These are phyloP conservation scores for Begonia loranthoides DNA, from an alignment of 306 rosid genomes.

Conservation along the genomic window DNA sequence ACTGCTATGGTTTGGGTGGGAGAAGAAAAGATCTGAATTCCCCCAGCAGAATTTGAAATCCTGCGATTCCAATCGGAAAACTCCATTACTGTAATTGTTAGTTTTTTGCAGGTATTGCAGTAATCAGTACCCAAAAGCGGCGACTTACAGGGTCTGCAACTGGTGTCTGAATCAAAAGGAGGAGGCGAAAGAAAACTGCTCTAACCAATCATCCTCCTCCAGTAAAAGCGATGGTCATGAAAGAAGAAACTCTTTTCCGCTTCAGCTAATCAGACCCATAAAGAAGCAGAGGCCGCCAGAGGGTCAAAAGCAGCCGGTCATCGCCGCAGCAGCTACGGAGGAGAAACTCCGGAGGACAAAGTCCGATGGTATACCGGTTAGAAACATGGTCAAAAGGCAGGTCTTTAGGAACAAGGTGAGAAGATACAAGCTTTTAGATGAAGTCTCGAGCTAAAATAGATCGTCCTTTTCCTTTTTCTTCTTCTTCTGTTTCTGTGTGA, in stretches of 20 bases:
- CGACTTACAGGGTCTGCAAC: slow-evolving; percentile 47
- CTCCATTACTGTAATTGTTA: too few relatives aligned
- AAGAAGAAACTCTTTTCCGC: not conserved
- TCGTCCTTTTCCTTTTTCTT: too few relatives aligned
- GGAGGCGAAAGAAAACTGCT: slow-evolving; percentile 42
- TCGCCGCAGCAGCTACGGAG: slow-evolving; percentile 15
- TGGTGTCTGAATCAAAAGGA: slow-evolving; percentile 74
- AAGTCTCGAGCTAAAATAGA: slow-evolving; percentile 57
- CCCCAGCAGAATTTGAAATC: too few relatives aligned
- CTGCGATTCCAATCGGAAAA: too few relatives aligned
- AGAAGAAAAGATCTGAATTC: too few relatives aligned
- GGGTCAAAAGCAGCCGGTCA: slow-evolving; percentile 12
- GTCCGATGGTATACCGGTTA: slow-evolving; percentile 38
- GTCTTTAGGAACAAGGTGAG: slow-evolving; percentile 77
- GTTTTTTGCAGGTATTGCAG: slow-evolving; percentile 59
- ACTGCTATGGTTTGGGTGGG: too few relatives aligned
- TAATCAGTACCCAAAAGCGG: slow-evolving; percentile 58
- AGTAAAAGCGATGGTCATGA: slow-evolving; percentile 13
- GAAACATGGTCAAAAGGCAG: slow-evolving; percentile 29
- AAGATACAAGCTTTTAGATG: slow-evolving; percentile 94
- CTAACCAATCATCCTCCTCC: slow-evolving; percentile 68
- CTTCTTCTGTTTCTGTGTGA: too few relatives aligned
- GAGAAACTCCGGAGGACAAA: slow-evolving; percentile 47
- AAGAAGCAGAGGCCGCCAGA: slow-evolving; percentile 48
- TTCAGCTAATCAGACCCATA: slow-evolving; percentile 20